Conservation (phyloP, 2,329 filamentous ascomycete species). For the Myriosclerotinia curreyana region DNA sequence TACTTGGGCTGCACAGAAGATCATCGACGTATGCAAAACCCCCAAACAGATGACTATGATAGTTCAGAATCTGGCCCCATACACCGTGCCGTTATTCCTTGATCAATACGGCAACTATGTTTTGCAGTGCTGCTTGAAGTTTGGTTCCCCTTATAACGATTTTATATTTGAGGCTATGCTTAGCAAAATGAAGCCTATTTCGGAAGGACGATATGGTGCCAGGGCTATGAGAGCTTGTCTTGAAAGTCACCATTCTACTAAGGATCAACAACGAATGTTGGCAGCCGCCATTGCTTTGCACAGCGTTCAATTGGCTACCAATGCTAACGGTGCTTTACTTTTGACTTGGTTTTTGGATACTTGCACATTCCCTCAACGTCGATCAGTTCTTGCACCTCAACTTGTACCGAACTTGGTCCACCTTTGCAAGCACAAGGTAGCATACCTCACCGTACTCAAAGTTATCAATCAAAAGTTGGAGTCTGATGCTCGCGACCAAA, state of each 20-base stretch:
- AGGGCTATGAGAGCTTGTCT: conserved; percentile 95
- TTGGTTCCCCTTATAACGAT: conserved; percentile 82
- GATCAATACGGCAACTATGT: conserved; percentile 99
- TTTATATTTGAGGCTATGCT: conserved; percentile 99
- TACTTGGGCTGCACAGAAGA: conserved; percentile 98
- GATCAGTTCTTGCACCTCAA: conserved; percentile 86
- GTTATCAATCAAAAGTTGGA: conserved; percentile 98
- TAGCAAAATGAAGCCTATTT: conserved; percentile 86
- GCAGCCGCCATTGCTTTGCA: conserved; percentile 94
- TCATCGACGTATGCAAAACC: conserved; percentile 92
- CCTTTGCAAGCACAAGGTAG: conserved; percentile 97
- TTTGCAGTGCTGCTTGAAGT: conserved; percentile 91
- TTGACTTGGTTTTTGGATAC: conserved; percentile 98
- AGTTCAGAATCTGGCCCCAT: conserved; percentile 77
- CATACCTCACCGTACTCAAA: conserved; percentile 94
- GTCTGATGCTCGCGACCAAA: conserved; percentile 83
- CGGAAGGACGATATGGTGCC: conserved; percentile 90
- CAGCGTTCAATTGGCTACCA: conserved; percentile 93
- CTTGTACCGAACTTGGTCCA: conserved; percentile 91
- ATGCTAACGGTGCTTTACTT: conserved; percentile 89
- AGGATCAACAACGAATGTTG: conserved; percentile 92
- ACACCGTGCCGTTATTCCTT: conserved; percentile 86
- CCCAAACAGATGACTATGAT: conserved; percentile 79
- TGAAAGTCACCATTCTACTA: conserved; percentile 91
- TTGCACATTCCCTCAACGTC: conserved; percentile 88